Evolutionary conservation across 805 yeast genomes (phyloP).

Genomic region (Kuraishia capsulata): DNA sequence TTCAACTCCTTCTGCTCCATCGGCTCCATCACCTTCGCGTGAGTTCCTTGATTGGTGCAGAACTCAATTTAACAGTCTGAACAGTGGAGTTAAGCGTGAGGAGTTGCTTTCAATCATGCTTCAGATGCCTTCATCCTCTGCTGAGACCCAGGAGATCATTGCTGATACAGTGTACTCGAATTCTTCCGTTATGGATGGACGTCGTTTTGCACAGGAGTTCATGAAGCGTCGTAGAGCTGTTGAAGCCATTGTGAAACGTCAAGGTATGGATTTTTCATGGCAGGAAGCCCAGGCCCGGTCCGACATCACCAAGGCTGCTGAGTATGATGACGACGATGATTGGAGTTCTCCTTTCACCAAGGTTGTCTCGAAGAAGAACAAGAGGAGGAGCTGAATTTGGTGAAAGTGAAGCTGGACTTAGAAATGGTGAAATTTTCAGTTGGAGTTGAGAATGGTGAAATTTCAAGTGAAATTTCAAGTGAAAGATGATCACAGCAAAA

Average conservation of each 20-base stretch:
- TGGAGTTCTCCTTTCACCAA: slow-evolving; percentile 41
- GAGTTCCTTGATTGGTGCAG: slow-evolving; percentile 71
- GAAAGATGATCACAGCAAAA: background rate
- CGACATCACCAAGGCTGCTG: background rate
- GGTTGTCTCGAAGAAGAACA: slow-evolving; percentile 56
- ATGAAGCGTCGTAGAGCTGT: slow-evolving; percentile 66
- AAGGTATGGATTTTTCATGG: slow-evolving; percentile 52
- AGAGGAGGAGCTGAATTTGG: slow-evolving; percentile 21
- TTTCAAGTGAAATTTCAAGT: too few species aligned
- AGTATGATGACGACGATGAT: slow-evolving; percentile 30
- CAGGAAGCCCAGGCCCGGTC: slow-evolving; percentile 40
- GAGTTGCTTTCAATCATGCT: slow-evolving; percentile 75
- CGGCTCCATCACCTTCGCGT: slow-evolving; percentile 36
- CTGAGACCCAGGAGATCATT: slow-evolving; percentile 75
- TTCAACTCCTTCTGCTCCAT: slow-evolving; percentile 5
- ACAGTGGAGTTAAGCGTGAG: slow-evolving; percentile 66
- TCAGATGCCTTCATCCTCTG: slow-evolving; percentile 58
- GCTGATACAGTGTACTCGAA: slow-evolving; percentile 88
- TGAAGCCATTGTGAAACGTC: slow-evolving; percentile 42
- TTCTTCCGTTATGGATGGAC: slow-evolving; percentile 87
- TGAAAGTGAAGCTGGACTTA: background rate
- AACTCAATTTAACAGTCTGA: slow-evolving; percentile 52
- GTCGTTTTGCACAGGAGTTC: slow-evolving; percentile 89
- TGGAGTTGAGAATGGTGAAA: background rate
- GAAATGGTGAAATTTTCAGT: too few species aligned